Base-by-base conservation (phyloP, 306 rosid genomes). In the Cicer arietinum region DNA sequence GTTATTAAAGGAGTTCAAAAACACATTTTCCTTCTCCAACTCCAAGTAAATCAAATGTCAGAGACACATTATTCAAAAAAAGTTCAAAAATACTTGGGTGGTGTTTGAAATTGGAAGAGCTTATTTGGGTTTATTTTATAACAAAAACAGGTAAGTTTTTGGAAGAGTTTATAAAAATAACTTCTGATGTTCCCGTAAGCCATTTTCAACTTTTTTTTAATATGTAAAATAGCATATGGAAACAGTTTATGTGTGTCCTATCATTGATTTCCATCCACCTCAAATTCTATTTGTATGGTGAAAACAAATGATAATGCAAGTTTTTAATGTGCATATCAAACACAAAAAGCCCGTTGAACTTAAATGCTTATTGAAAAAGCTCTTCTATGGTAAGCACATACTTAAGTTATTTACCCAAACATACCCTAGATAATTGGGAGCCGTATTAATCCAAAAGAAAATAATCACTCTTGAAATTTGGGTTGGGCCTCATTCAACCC, bases 391-490 rank as follows among this genome's bases (percentile, higher is more conserved):
- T 43, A 43, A 65, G 16, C 1, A 16, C 51, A 42, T 18, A 65
- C 18, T 10, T 65, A 18, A 43, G 53, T 35, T 51, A n/a, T 51
- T 51, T 51, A 65, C 53, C 71, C 53, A 43, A 65, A 11, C 10
- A 10, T 11, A 52, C 53, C 39, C 41, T 13, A 22, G 78, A 75
- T 30, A 62, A 5, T 20, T 18, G 14, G 64, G 4, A 37, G 42
- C 50, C 61, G 71, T 67, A 60, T 68, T 43, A 62, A 79, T 54
- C 62, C 63, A 57, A 71, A 48, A 59, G 73, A 74, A 54, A 75
- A 54, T 50, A 62, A 47, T 71, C 65, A 63, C 37, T 39, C 18
- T 12, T 35, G 6, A 30, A 39, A 35, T 60, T n/a, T 8, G 18
- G 6, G 11, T 7, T 7, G n/a, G 67, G n/a, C 7, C 67, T 60